phyloP scores from a whole-genome alignment of 169 alveolate genomes.

The Eimeria maxima region DNA sequence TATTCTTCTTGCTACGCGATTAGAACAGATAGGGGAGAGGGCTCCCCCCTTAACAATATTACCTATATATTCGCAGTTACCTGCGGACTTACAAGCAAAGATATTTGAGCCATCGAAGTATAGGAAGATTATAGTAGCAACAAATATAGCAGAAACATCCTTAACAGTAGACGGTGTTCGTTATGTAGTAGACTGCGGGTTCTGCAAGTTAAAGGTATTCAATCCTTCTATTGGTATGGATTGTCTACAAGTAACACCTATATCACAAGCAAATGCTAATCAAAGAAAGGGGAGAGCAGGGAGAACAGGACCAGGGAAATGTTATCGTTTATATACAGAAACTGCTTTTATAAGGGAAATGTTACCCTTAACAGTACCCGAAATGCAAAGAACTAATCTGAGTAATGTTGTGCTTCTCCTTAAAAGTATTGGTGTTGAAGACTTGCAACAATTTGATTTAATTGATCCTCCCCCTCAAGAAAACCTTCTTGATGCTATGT shows the following conservation, averaged over 20 bases:
- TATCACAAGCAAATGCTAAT: slow-evolving; percentile 99
- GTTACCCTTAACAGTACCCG: slow-evolving; percentile 99
- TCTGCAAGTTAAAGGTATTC: slow-evolving; percentile 99
- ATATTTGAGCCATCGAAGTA: slow-evolving; percentile 94
- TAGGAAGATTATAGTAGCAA: slow-evolving; percentile 98
- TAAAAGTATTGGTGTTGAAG: slow-evolving; percentile 97
- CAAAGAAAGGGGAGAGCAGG: slow-evolving; percentile 99
- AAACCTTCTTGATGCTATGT: slow-evolving; percentile 88
- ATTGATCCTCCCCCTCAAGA: slow-evolving; percentile 99
- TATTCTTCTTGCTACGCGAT: slow-evolving; percentile 95
- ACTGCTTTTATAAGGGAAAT: slow-evolving; percentile 97
- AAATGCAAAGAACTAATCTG: slow-evolving; percentile 99
- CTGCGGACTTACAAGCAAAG: slow-evolving; percentile 98
- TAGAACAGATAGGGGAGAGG: slow-evolving; percentile 88
- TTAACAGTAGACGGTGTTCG: slow-evolving; percentile 99
- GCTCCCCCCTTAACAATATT: slow-evolving; percentile 88
- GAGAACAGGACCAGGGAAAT: slow-evolving; percentile 99
- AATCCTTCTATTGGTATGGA: slow-evolving; percentile 99
- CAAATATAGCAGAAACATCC: slow-evolving; percentile 99
- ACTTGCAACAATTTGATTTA: slow-evolving; percentile 98
- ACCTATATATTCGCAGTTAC: slow-evolving; percentile 99
- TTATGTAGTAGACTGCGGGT: slow-evolving; percentile 99
- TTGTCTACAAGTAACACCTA: slow-evolving; percentile 99
- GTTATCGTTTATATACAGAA: slow-evolving; percentile 99
- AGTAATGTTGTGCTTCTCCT: slow-evolving; percentile 99